These are phyloP conservation scores for Alternaria sp. DNA, from an alignment of 2,329 filamentous ascomycete genomes.

Conservation along the genomic window DNA sequence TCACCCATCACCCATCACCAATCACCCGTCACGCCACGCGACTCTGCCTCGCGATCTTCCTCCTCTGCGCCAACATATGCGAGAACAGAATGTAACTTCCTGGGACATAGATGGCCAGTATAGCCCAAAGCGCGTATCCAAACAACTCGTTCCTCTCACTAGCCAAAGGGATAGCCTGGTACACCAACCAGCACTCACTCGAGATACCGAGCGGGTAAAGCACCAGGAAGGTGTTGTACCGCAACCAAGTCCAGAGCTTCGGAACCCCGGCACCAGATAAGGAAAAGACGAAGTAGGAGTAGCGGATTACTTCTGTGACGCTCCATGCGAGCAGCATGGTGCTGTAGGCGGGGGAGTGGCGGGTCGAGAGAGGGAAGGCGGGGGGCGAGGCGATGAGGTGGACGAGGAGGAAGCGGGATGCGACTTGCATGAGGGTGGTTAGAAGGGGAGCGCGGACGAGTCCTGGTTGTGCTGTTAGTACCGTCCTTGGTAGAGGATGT, in stretches of 20 bases:
- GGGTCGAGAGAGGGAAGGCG: conserved; percentile 69
- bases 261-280: conserved; percentile 67
- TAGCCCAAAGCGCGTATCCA: conserved; percentile 66
- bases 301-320: conserved; percentile 89
- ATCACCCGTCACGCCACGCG: neutral
- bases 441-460: conserved; percentile 83
- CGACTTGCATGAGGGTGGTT: conserved; percentile 90
- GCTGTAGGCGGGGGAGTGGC: conserved; percentile 67
- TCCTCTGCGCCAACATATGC: conserved; percentile 91
- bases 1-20: neutral
- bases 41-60: conserved; percentile 63
- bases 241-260: conserved; percentile 73
- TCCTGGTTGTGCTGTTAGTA: no score
- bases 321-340: conserved; percentile 88
- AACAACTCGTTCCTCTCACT: conserved; percentile 57
- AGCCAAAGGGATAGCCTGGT: conserved; percentile 69
- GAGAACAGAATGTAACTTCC: conserved; percentile 85
- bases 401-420: conserved; percentile 84
- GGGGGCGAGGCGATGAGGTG: conserved; percentile 76
- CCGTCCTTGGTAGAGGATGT: no score
- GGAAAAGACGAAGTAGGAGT: conserved; percentile 85
- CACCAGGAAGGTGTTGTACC: conserved; percentile 90
- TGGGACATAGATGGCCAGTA: conserved; percentile 79
- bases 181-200: conserved; percentile 85
- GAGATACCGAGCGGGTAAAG: conserved; percentile 91